Evolutionary conservation across 2,329 filamentous ascomycete genomes (phyloP).

Genomic region (Cryphonectria radicalis): DNA sequence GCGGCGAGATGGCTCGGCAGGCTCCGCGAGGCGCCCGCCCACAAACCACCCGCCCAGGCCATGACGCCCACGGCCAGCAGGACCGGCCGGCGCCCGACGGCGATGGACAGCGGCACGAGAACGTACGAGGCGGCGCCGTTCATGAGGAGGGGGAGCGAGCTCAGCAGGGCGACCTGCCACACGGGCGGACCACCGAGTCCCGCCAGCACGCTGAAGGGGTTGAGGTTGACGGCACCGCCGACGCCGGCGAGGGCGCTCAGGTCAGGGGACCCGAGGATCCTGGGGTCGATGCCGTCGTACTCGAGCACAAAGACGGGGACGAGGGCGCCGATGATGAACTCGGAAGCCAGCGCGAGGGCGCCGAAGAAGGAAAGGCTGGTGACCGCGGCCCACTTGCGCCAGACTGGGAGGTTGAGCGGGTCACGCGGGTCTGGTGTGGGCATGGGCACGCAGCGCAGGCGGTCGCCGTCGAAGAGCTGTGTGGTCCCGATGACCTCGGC

Average conservation of each 20-base stretch:
- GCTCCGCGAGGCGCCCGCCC: constrained; percentile 37
- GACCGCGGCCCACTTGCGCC: constrained; percentile 31
- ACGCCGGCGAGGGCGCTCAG: constrained; percentile 27
- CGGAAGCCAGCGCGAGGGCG: constrained; percentile 36
- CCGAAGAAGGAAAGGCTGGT: constrained; percentile 33
- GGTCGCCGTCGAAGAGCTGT: constrained; percentile 32
- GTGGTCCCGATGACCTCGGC: constrained; percentile 35
- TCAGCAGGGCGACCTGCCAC: constrained; percentile 37
- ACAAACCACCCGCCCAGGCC: constrained; percentile 38
- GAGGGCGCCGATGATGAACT: constrained; percentile 38
- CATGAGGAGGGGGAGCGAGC: constrained; percentile 38
- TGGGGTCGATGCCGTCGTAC: constrained; percentile 40
- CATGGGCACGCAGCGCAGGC: constrained; percentile 35
- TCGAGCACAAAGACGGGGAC: constrained; percentile 42
- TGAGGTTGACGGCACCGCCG: constrained; percentile 34
- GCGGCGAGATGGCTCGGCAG: constrained; percentile 37
- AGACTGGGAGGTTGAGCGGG: constrained; percentile 30
- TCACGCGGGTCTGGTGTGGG: constrained; percentile 40
- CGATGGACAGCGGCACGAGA: constrained; percentile 40
- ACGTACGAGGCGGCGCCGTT: constrained; percentile 39
- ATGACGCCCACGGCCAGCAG: constrained; percentile 36
- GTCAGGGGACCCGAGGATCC: constrained; percentile 36
- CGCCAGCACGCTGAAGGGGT: constrained; percentile 36
- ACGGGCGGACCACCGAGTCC: constrained; percentile 36
- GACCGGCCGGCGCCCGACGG: constrained; percentile 38